phyloP scores from a whole-genome alignment of 163 green algal species.

The Scenedesmus sp. region DNA sequence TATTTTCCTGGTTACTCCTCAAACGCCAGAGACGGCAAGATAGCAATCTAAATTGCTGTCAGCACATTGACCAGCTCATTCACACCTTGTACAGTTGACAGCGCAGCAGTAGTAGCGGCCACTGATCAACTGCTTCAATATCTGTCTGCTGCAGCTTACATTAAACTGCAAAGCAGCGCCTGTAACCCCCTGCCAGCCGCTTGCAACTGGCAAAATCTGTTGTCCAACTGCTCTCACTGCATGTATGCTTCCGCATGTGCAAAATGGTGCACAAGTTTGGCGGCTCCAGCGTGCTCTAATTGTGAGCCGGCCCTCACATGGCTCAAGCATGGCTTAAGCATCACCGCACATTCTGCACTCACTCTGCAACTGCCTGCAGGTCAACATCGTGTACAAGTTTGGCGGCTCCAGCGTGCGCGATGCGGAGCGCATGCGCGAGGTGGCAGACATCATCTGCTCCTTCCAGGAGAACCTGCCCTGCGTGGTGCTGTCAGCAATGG shows the following conservation, averaged over 20 bases:
- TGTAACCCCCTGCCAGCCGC: neutral
- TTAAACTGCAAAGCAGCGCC: neutral
- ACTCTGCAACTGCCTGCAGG: constrained; percentile 49
- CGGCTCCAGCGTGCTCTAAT: constrained; percentile 91
- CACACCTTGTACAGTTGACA: neutral
- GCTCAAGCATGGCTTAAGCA: neutral
- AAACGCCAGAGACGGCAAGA: too few species aligned
- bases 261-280: constrained; percentile 98
- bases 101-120: neutral
- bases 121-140: neutral
- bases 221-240: too few species aligned
- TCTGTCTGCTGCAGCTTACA: neutral
- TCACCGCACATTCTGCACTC: neutral
- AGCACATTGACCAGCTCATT: too few species aligned
- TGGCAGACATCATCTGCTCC: constrained; percentile 93
- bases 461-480: constrained; percentile 91
- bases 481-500: constrained; percentile 99
- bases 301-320: neutral
- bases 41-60: too few species aligned
- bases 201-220: neutral
- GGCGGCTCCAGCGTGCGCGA: constrained; percentile 95
- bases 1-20: too few species aligned
- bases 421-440: constrained; percentile 93
- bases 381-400: constrained; percentile 98
- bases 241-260: constrained; percentile 56